Evolutionary conservation across 768 basidiomycete species (phyloP), one percentile per base, ranked within the genome.

Genomic region (Phlebiopsis flavidoalba): DNA sequence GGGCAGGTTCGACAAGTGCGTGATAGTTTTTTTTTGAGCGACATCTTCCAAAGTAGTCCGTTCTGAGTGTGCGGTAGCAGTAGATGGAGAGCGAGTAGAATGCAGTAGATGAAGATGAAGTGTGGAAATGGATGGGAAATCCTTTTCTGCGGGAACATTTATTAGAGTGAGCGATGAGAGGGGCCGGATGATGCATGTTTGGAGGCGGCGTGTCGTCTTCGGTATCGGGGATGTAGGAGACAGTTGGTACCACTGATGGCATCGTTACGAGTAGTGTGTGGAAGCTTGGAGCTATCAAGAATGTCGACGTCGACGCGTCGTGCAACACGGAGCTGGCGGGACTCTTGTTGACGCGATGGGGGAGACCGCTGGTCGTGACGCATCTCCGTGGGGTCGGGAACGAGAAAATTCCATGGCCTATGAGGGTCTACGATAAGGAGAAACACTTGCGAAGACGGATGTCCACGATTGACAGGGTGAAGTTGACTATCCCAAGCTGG

Each of bases 401-500:
- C 76, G 35, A 84, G 66, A 64, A 91, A 78, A 14, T 80, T 78
- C 84, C 88, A 88, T 1, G 85, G 78, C 6, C 80, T 75, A 60
- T 81, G 80, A 12, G 76, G 76, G 36, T 91, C 84, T 1, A 84
- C 84, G 58, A 82, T 83, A 19, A 86, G 66, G 1, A 93, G 61
- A 7, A 81, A 80, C 52, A 90, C 79, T 63, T 89, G 86, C 22
- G 86, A 67, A 11, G 83, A 78, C 0, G 78, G 77, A n/a, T 81
- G 72, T 37, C 65, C 12, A 76, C 67, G 4, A 78, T 43, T 71
- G 10, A 75, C 72, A 24, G 71, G 72, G 1, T 79, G 76, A 22
- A 90, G 71, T 63, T 83, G 79, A 10, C 70, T 73, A 37, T 77
- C 77, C 91, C 91, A 93, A 52, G 84, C 91, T 93, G 65, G n/a